phyloP scores from a whole-genome alignment of 1,139 yeast species.

The Hyphopichia buzzinii region DNA sequence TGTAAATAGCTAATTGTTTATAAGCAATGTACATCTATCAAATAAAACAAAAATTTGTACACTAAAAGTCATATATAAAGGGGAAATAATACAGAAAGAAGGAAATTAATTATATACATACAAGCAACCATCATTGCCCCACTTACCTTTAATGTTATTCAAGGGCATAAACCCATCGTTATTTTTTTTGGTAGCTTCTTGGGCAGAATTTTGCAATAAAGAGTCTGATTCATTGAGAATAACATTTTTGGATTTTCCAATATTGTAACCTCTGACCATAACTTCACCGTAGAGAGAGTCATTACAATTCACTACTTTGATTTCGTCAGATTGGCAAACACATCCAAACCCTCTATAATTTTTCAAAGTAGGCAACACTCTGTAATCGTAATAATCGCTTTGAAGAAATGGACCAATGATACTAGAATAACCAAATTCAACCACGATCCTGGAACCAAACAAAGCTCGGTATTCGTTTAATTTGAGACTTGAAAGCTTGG shows the following conservation, averaged over 20 bases:
- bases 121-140: conserved; percentile 75
- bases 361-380: conserved; percentile 33
- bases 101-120: conserved; percentile 29
- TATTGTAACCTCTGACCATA: conserved; percentile 61
- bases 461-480: conserved; percentile 46
- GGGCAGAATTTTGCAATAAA: conserved; percentile 18
- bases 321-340: conserved; percentile 49
- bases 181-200: conserved; percentile 4
- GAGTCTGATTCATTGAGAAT: conserved; percentile 21
- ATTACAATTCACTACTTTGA: conserved; percentile 37
- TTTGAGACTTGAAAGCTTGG: conserved; percentile 21
- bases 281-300: conserved; percentile 58
- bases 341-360: conserved; percentile 38
- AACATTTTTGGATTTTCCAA: conserved; percentile 47
- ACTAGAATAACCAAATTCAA: conserved; percentile 48
- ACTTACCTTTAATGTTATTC: conserved; percentile 48
- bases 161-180: conserved; percentile 67
- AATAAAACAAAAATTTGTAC: not conserved
- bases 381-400: conserved; percentile 62
- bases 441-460: conserved; percentile 49
- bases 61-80: no score
- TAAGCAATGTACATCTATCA: no score
- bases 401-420: conserved; percentile 58
- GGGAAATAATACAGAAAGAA: not conserved
- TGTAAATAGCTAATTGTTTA: conserved; percentile 10